These are phyloP conservation scores for Monilinia aucupariae DNA, from an alignment of 2,329 filamentous ascomycete species.

Conservation along the genomic window DNA sequence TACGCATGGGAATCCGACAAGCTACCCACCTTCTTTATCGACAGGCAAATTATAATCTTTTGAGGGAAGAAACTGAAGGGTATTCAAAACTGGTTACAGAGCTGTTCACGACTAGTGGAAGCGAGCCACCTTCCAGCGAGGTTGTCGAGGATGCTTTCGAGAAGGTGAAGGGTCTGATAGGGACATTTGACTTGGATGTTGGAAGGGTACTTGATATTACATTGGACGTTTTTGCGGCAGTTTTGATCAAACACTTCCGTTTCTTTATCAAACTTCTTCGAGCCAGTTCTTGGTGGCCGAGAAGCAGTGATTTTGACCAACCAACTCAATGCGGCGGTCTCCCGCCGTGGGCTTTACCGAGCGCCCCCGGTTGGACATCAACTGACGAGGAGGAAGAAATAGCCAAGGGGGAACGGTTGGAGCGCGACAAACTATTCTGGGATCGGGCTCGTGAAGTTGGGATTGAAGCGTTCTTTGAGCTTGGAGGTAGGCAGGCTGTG, in stretches of 20 bases:
- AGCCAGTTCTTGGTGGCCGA: constrained; percentile 95
- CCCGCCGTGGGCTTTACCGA: constrained; percentile 80
- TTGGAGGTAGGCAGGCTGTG: constrained; percentile 66
- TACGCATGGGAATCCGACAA: constrained; percentile 76
- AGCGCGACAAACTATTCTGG: constrained; percentile 77
- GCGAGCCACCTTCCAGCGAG: constrained; percentile 67
- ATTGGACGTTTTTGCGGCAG: constrained; percentile 88
- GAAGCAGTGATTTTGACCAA: constrained; percentile 47
- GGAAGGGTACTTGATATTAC: constrained; percentile 91
- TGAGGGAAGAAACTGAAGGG: constrained; percentile 92
- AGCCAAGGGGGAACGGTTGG: constrained; percentile 50
- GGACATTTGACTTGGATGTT: constrained; percentile 94
- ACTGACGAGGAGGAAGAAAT: constrained; percentile 63
- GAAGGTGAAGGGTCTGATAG: constrained; percentile 87
- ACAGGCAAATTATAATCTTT: constrained; percentile 92
- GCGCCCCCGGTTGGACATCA: constrained; percentile 55
- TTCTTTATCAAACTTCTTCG: constrained; percentile 94
- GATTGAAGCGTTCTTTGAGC: constrained; percentile 81
- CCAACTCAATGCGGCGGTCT: constrained; percentile 53
- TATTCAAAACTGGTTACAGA: constrained; percentile 96
- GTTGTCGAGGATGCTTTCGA: constrained; percentile 83
- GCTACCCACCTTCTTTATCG: constrained; percentile 91
- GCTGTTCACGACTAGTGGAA: constrained; percentile 81
- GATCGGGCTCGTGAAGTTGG: constrained; percentile 67
- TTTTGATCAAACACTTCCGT: constrained; percentile 84